Evolutionary conservation across 164 flowering plant genomes (phyloP), one percentile per base, ranked within the genome.

Genomic region (Kalanchoe fedtschenkoi): DNA sequence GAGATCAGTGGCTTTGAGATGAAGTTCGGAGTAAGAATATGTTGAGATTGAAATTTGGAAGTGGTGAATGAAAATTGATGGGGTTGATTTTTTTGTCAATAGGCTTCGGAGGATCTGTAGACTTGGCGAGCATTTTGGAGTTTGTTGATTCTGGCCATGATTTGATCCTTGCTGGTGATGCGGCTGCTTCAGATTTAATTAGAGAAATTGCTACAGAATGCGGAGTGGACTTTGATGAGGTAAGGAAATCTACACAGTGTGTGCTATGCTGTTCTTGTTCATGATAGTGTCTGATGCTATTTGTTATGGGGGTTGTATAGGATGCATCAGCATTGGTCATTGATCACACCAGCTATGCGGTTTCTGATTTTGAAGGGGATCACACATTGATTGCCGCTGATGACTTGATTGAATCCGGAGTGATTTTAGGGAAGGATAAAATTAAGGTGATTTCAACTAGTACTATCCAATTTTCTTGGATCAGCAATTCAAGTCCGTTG

Each of bases 151-250:
- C 93, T 6, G 97, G 96, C 13, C 91, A 77, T 56, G 95, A 91
- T 74, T 73, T 95, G 76, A 83, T 95, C 34, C 9, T 95, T 15
- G 83, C 86, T 5, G 90, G 89, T 14, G 96, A 89, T 81, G 64
- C 66, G 7, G 74, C 82, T 54, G 85, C 97, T 0, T 87, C 97
- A 17, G 96, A 91, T 65, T 75, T 95, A 74, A 83, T 91, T 73
- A 78, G 87, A 5, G 85, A 86, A 43, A 78, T 95, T 61, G 96
- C 90, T 16, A 74, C 79, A 0, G 96, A 95, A 64, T 86, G 96
- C 61, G 97, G 99, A 39, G 97, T 86, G 70, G 96, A 91, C 61
- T 95, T 91, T 65, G 97, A 91, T 76, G 97, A 91, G 89, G 99
- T 82, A 13, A 65, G 69, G 39, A 8, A 19, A 33, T 35, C 21